phyloP scores from a whole-genome alignment of 257 asterid genomes.

The Solanum dulcamara region DNA sequence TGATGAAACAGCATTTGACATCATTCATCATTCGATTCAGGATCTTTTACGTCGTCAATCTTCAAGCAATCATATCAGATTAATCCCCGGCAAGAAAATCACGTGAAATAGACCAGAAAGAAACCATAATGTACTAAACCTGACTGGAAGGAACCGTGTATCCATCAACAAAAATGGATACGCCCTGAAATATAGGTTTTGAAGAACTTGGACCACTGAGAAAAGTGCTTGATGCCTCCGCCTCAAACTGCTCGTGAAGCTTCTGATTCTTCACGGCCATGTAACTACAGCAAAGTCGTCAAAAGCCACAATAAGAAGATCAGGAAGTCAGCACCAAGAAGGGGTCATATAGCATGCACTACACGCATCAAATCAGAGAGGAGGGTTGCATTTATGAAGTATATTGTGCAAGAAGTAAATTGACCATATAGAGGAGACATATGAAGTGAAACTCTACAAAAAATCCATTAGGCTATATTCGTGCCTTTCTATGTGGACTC shows the following conservation, averaged over 20 bases:
- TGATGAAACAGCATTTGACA: not conserved
- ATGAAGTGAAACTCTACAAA: no score
- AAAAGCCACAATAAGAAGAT: not conserved
- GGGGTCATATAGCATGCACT: no score
- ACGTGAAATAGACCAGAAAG: not conserved
- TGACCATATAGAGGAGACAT: no score
- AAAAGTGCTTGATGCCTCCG: constrained; percentile 79
- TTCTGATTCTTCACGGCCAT: constrained; percentile 87
- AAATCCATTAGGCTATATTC: no score
- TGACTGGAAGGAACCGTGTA: constrained; percentile 92
- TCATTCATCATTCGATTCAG: not conserved
- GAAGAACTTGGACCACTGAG: constrained; percentile 31
- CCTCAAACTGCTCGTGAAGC: constrained; percentile 71
- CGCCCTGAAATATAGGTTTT: constrained; percentile 58
- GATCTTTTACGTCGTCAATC: not conserved
- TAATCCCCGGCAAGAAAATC: not conserved
- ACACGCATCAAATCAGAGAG: no score
- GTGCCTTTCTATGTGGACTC: no score
- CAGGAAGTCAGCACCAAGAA: no score
- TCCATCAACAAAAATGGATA: constrained; percentile 93
- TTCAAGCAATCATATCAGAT: not conserved
- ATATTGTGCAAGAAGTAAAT: no score
- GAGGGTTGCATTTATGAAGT: no score
- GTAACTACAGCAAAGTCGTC: constrained; percentile 48
- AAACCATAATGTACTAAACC: constrained; percentile 26